phyloP scores from a whole-genome alignment of 495 filamentous ascomycete species.

The Aspergillus taichungensis region DNA sequence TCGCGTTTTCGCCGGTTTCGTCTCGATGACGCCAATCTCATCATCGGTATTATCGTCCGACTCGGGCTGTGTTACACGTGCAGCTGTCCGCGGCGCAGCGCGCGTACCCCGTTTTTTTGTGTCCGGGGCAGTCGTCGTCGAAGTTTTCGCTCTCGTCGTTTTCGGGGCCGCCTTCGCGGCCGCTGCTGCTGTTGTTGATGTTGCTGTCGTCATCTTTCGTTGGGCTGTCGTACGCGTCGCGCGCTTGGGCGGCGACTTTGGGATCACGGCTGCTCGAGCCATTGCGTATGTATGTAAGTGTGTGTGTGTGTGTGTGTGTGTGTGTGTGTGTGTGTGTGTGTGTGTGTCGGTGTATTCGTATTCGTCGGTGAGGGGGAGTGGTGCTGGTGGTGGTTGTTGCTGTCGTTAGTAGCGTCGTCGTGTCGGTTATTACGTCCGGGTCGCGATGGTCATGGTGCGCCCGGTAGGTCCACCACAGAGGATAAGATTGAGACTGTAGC shows the following conservation, averaged over 20 bases:
- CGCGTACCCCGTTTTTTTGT: slow-evolving; percentile 6
- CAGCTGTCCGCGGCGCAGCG: background rate
- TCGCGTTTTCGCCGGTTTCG: slow-evolving; percentile 9
- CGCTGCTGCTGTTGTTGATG: slow-evolving; percentile 11
- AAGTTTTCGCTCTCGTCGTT: slow-evolving; percentile 12
- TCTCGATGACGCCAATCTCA: slow-evolving; percentile 28
- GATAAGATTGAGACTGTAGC: background rate
- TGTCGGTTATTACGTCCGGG: too few relatives aligned
- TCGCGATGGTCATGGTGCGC: slow-evolving; percentile 7
- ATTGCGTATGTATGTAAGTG: slow-evolving; percentile 13
- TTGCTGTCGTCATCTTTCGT: slow-evolving; percentile 12
- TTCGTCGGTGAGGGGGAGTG: background rate
- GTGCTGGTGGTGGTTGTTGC: background rate
- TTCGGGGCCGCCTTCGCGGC: slow-evolving; percentile 11
- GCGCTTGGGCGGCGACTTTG: slow-evolving; percentile 26
- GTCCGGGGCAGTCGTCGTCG: slow-evolving; percentile 9
- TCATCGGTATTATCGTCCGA: slow-evolving; percentile 32
- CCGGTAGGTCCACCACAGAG: background rate
- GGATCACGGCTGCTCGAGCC: slow-evolving; percentile 37
- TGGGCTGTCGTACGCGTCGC: slow-evolving; percentile 22
- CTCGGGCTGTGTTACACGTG: slow-evolving; percentile 3
- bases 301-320: too few relatives aligned
- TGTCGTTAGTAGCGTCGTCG: background rate
- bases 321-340: too few relatives aligned
- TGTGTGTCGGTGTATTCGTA: slow-evolving; percentile 1